These are phyloP conservation scores for Fereydounia khargensis DNA, from an alignment of 1,284 basidiomycete species.

Conservation along the genomic window DNA sequence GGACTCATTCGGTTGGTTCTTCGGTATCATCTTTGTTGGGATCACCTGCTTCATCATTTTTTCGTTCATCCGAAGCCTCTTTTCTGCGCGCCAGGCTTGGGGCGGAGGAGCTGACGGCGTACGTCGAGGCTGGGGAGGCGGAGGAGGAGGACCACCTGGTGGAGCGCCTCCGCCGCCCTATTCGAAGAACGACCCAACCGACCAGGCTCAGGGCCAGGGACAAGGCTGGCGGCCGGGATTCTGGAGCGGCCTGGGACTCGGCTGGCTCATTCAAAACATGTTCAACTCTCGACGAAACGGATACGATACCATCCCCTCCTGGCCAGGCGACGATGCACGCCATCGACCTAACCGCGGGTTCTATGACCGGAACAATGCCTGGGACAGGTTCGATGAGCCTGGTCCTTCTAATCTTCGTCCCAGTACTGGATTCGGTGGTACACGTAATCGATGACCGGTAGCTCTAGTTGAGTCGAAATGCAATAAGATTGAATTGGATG, in stretches of 20 bases:
- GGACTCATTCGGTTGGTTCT: constrained; percentile 59
- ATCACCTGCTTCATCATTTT: constrained; percentile 21
- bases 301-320: neutral
- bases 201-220: neutral
- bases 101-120: constrained; percentile 38
- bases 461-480: too few relatives aligned
- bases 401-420: constrained; percentile 1
- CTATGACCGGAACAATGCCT: constrained; percentile 4
- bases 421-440: constrained; percentile 39
- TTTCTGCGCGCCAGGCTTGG: constrained; percentile 7
- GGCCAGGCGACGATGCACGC: neutral
- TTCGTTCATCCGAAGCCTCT: constrained; percentile 16
- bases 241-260: constrained; percentile 39
- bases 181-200: neutral
- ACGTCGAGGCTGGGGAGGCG: constrained; percentile 62
- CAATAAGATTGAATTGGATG: neutral
- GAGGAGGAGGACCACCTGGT: constrained; percentile 30
- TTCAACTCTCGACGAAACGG: neutral
- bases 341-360: neutral
- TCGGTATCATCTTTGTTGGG: constrained; percentile 65
- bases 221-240: constrained; percentile 33
- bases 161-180: constrained; percentile 75
- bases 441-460: constrained; percentile 31
- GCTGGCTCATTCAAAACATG: constrained; percentile 19
- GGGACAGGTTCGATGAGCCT: neutral